Percentiles rank a stretch among this genome's conserved stretches.
Evolutionary conservation across 1,139 yeast species (phyloP).

Genomic region (Yamadazyma atmosphaerica): DNA sequence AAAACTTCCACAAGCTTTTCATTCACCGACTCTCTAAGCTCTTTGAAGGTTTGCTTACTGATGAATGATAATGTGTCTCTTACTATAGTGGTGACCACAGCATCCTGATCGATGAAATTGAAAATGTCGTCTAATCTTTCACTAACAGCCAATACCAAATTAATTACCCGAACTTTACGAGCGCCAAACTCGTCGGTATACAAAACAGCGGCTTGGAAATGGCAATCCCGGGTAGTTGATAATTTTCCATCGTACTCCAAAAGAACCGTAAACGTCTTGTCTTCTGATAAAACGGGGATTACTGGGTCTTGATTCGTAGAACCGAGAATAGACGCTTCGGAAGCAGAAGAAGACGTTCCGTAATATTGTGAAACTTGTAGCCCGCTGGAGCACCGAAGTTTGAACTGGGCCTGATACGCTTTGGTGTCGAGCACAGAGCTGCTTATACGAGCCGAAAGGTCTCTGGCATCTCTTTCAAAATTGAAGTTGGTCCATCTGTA

Average conservation of each 20-base stretch:
- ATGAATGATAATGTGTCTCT: slow-evolving; percentile 67
- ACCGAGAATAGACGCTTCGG: slow-evolving; percentile 32
- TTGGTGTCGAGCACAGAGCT: slow-evolving; percentile 43
- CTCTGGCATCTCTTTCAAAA: slow-evolving; percentile 68
- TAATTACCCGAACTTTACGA: slow-evolving; percentile 82
- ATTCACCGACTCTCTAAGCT: slow-evolving; percentile 63
- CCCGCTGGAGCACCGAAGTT: slow-evolving; percentile 87
- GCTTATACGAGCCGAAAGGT: slow-evolving; percentile 60
- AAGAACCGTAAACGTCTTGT: slow-evolving; percentile 70
- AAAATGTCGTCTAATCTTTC: slow-evolving; percentile 73
- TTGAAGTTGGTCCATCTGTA: slow-evolving; percentile 68
- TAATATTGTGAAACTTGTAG: slow-evolving; percentile 79
- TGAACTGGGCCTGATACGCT: slow-evolving; percentile 83
- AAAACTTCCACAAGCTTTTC: slow-evolving; percentile 70
- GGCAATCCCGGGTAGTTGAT: slow-evolving; percentile 72
- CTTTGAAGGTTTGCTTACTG: slow-evolving; percentile 59
- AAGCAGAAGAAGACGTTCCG: slow-evolving; percentile 45
- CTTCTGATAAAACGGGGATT: slow-evolving; percentile 65
- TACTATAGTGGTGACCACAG: slow-evolving; percentile 68
- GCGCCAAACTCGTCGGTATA: slow-evolving; percentile 78
- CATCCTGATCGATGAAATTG: slow-evolving; percentile 83
- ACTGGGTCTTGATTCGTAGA: slow-evolving; percentile 57
- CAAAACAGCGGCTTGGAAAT: slow-evolving; percentile 87
- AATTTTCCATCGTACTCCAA: slow-evolving; percentile 79
- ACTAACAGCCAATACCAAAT: slow-evolving; percentile 78